These are phyloP conservation scores for Capsicum rhomboideum DNA, from an alignment of 257 asterid genomes.

Conservation along the genomic window DNA sequence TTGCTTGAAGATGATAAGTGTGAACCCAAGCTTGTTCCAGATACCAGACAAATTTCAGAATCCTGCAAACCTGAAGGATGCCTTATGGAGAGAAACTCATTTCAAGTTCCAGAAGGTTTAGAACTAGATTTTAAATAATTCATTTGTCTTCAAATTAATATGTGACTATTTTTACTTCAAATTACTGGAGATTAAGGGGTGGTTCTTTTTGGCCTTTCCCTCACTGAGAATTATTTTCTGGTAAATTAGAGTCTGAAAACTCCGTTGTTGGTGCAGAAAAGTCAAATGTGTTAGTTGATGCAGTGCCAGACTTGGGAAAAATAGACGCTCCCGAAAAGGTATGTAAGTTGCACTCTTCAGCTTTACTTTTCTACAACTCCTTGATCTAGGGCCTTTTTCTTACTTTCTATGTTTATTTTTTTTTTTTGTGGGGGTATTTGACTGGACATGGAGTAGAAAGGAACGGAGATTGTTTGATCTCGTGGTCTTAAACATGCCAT, in stretches of 20 bases:
- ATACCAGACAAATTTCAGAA: constrained; percentile 25
- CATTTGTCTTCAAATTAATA: neutral
- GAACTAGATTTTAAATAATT: neutral
- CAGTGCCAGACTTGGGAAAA: constrained; percentile 21
- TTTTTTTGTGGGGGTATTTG: neutral
- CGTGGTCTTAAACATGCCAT: neutral
- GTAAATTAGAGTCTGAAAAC: constrained; percentile 18
- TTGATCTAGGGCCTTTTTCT: neutral
- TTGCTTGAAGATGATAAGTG: constrained; percentile 57
- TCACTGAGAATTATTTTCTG: constrained; percentile 16
- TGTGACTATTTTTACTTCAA: neutral
- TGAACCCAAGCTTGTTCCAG: constrained; percentile 20
- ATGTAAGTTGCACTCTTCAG: neutral
- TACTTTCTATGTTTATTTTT: neutral
- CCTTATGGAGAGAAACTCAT: constrained; percentile 17
- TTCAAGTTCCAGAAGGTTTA: constrained; percentile 40
- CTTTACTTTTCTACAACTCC: neutral
- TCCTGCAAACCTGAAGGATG: constrained; percentile 17
- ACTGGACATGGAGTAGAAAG: neutral
- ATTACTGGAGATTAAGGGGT: neutral
- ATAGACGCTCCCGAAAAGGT: constrained; percentile 43
- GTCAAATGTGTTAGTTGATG: constrained; percentile 17
- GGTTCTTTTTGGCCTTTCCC: neutral
- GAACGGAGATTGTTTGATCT: neutral
- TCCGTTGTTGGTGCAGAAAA: constrained; percentile 22